A percentile compares a stretch with the other conserved stretches of the same genome.
phyloP scores from a whole-genome alignment of 23 red algal genomes.

The Gracilariopsis chorda region DNA sequence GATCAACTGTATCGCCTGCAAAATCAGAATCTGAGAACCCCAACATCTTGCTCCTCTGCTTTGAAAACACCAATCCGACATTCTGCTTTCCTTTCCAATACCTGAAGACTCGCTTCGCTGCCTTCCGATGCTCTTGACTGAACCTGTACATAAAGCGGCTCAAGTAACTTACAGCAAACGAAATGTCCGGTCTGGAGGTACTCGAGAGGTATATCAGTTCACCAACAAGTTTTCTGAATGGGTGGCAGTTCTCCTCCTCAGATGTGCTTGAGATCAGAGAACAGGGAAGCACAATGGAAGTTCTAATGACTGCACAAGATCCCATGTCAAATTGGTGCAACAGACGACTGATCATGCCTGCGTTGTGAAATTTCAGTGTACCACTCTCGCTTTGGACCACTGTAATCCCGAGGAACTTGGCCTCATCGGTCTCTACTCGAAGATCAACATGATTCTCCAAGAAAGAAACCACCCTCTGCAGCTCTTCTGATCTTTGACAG shows the following conservation, averaged over 20 bases:
- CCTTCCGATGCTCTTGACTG: not conserved
- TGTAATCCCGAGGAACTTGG: conserved; percentile 28
- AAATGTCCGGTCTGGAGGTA: conserved; percentile 41
- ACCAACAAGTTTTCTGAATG: not conserved
- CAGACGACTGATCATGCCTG: not conserved
- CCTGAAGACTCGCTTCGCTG: conserved; percentile 36
- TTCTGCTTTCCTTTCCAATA: not conserved
- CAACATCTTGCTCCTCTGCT: not conserved
- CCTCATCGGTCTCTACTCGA: conserved; percentile 15
- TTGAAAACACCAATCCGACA: conserved; percentile 6
- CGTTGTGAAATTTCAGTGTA: not conserved
- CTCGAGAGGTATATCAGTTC: conserved; percentile 19
- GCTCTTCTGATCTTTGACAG: not conserved
- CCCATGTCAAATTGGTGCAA: conserved; percentile 1
- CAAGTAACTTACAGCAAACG: conserved; percentile 8
- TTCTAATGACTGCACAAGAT: not conserved
- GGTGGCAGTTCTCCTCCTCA: not conserved
- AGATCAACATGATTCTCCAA: not conserved
- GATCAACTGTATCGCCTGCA: not conserved
- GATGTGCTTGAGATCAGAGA: not conserved
- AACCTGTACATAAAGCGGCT: conserved; percentile 29
- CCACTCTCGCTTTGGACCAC: not conserved
- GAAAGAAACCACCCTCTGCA: not conserved
- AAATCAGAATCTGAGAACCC: not conserved
- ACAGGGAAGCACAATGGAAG: not conserved